phyloP scores from a whole-genome alignment of 257 asterid species.

The Rubia yunnanensis region DNA sequence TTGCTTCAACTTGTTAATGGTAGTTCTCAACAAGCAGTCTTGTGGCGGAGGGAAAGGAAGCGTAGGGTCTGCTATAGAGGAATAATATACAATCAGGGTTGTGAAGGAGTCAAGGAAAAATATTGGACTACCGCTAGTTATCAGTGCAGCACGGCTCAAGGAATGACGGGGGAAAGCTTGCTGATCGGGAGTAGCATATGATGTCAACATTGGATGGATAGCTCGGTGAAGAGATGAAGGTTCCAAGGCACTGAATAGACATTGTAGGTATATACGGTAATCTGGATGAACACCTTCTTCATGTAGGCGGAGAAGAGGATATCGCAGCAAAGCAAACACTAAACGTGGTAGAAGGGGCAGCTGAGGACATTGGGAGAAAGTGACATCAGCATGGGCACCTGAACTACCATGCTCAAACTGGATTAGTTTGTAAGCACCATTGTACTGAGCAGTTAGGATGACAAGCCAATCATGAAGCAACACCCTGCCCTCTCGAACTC shows the following conservation, averaged over 20 bases:
- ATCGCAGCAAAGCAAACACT: conserved; percentile 83
- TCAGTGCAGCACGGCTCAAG: conserved; percentile 91
- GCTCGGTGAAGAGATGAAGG: conserved; percentile 90
- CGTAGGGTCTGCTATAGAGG: conserved; percentile 79
- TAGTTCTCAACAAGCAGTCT: conserved; percentile 78
- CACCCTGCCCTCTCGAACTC: conserved; percentile 89
- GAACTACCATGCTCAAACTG: conserved; percentile 56
- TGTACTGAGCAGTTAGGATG: conserved; percentile 83
- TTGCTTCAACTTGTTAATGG: conserved; percentile 79
- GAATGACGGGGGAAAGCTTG: conserved; percentile 98
- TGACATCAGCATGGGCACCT: conserved; percentile 52
- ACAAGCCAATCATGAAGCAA: conserved; percentile 98
- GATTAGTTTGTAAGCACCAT: conserved; percentile 65
- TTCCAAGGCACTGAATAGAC: conserved; percentile 93
- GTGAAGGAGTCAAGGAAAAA: conserved; percentile 94
- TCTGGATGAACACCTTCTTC: conserved; percentile 99
- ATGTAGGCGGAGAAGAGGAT: conserved; percentile 93
- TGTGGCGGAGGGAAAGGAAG: conserved; percentile 98
- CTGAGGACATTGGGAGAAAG: conserved; percentile 94
- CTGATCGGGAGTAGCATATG: conserved; percentile 74
- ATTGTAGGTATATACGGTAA: conserved; percentile 88
- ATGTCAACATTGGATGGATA: conserved; percentile 67
- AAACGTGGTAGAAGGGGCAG: conserved; percentile 85
- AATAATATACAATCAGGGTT: conserved; percentile 71
- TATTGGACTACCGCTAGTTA: conserved; percentile 96